A percentile compares a stretch with the other conserved stretches of the same genome.
Evolutionary conservation across 306 rosid genomes (phyloP).

Genomic region (Ormosia semicastrata): DNA sequence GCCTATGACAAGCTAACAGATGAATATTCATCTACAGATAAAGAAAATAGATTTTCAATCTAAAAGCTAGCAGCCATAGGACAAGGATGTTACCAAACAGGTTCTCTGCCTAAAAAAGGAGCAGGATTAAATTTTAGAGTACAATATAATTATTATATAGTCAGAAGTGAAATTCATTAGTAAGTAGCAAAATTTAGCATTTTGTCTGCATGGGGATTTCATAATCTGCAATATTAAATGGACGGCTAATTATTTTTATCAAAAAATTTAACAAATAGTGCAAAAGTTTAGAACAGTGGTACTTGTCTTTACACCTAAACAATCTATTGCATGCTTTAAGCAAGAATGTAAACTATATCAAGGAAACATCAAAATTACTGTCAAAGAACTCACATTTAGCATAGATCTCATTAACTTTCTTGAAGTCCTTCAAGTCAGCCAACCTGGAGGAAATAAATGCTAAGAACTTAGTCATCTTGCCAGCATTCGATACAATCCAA

Average conservation of each 20-base stretch:
- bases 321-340: neutral
- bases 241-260: neutral
- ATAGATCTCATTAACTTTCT: constrained; percentile 82
- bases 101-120: neutral
- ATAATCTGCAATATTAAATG: neutral
- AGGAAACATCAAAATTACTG: constrained; percentile 19
- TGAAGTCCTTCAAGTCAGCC: constrained; percentile 91
- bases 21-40: neutral
- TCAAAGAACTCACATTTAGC: constrained; percentile 76
- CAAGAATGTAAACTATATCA: neutral
- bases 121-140: neutral
- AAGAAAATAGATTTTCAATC: neutral
- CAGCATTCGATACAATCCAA: neutral
- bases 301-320: neutral
- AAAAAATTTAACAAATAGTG: neutral
- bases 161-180: neutral
- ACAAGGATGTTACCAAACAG: neutral
- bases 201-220: neutral
- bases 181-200: neutral
- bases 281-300: neutral
- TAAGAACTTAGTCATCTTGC: constrained; percentile 4
- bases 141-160: neutral
- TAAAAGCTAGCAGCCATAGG: neutral
- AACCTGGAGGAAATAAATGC: constrained; percentile 59
- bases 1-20: neutral